Base-by-base conservation (phyloP, 805 yeast species). In the Candida methanosorbosa region DNA sequence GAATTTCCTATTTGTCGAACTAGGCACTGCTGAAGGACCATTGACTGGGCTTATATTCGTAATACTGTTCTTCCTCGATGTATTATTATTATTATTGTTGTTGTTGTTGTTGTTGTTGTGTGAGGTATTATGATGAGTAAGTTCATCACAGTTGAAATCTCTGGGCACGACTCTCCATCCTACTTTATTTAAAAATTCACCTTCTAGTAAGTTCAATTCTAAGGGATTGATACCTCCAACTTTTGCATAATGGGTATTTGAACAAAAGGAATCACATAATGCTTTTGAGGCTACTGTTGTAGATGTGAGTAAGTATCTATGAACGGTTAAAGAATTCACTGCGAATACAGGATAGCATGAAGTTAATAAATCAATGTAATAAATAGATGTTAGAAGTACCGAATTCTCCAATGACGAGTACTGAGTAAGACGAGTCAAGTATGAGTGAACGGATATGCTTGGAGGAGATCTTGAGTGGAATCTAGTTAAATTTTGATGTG, bases 401-500 rank as follows among this genome's bases (percentile, higher is more conserved):
- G 94, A 82, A 41, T 82, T 82, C 44, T 87, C 95, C 38, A 92
- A 64, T 30, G 85, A 77, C 38, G 95, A 87, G 57, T 83, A 90
- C 46, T 83, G 81, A 7, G 90, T 71, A 32, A 90, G 63, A 46
- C 97, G 69, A 30, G 78, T 59, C 29, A 88, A 57, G 49, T 90
- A 90, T 36, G 82, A 83, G 43, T 71, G 72, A 13, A 87, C 75
- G 5, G 95, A 80, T 29, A 90, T 90, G 14, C 72, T 72, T 0
- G 98, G 97, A 4, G 97, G 95, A 0, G 90, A 78, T 41, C 97
- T 69, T 4, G 97, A 87, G 56, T 90, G 98, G 56, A 90, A 90
- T 43, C 97, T 64, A 1, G 98, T 90, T 34, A 92, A 66, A 29
- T 63, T 57, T 14, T 56, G 49, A 11, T 64, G 54, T 14, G 57